Evolutionary conservation across 345 rosid genomes (phyloP).

Genomic region (Pistacia vera): DNA sequence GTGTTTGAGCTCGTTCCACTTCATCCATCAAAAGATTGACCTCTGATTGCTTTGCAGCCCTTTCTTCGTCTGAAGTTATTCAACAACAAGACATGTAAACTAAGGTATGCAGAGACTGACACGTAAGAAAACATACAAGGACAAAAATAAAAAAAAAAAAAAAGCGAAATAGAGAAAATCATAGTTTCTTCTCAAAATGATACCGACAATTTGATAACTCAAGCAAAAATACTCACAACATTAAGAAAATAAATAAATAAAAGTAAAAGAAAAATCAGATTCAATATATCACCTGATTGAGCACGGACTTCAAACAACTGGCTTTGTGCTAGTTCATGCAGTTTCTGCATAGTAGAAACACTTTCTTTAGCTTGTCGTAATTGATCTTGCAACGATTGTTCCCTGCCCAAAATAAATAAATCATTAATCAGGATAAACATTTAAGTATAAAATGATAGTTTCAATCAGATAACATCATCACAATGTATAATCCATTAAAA

Average conservation of each 20-base stretch:
- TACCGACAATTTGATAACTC: background rate
- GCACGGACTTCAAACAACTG: constrained; percentile 94
- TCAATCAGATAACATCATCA: background rate
- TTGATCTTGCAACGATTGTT: constrained; percentile 96
- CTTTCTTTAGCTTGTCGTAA: constrained; percentile 95
- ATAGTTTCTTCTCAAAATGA: background rate
- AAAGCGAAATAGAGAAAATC: background rate
- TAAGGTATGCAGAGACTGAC: background rate
- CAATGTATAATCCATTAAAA: constrained; percentile 12
- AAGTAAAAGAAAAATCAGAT: background rate
- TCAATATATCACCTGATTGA: constrained; percentile 75
- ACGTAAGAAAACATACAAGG: background rate
- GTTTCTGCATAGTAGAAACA: constrained; percentile 86
- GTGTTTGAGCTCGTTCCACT: constrained; percentile 98
- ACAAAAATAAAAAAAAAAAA: constrained; percentile 6
- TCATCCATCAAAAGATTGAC: constrained; percentile 96
- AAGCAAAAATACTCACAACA: background rate
- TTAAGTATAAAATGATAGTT: background rate
- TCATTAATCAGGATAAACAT: background rate
- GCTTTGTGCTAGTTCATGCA: constrained; percentile 99
- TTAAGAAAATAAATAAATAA: background rate
- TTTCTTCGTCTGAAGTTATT: constrained; percentile 77
- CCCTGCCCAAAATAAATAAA: constrained; percentile 48
- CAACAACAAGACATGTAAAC: constrained; percentile 13
- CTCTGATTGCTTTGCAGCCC: constrained; percentile 93